Conservation (phyloP, 176 grass and related monocot species). For the Areca catechu region DNA sequence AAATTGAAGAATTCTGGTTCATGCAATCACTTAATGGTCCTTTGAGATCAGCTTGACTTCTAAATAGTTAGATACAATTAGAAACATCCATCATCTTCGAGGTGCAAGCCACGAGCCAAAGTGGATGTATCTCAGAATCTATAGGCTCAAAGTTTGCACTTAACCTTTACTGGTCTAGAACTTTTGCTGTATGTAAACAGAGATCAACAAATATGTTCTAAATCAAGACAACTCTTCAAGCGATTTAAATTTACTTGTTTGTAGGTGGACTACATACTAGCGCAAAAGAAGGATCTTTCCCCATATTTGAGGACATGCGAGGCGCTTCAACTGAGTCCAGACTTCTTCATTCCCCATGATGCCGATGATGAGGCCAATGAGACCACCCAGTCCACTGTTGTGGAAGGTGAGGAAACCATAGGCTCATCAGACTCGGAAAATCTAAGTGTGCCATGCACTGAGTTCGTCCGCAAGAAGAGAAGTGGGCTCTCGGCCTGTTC, state of each 20-base stretch:
- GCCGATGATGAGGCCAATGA: slow-evolving; percentile 58
- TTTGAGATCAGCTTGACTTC: no score
- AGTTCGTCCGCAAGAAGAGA: slow-evolving; percentile 54
- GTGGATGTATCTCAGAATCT: no score
- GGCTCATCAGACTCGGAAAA: slow-evolving; percentile 87
- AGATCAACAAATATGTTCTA: no score
- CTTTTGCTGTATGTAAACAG: no score
- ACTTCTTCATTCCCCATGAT: slow-evolving; percentile 88
- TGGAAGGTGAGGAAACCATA: slow-evolving; percentile 79
- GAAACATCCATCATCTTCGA: no score
- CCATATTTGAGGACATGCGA: slow-evolving; percentile 75
- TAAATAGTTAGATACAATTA: no score
- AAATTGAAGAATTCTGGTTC: no score
- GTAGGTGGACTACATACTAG: slow-evolving; percentile 86
- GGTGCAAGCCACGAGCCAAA: no score
- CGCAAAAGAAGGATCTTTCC: slow-evolving; percentile 59
- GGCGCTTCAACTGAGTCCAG: slow-evolving; percentile 80
- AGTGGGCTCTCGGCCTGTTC: slow-evolving; percentile 58
- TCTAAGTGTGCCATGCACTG: slow-evolving; percentile 48
- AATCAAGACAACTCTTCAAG: no score
- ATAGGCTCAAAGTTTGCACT: no score
- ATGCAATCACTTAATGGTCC: no score
- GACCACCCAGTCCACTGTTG: slow-evolving; percentile 77
- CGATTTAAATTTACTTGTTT: not conserved
- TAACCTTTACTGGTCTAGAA: no score